These are phyloP conservation scores for Apiotrichum mycotoxinovorans DNA, from an alignment of 1,284 basidiomycete species.

Conservation along the genomic window DNA sequence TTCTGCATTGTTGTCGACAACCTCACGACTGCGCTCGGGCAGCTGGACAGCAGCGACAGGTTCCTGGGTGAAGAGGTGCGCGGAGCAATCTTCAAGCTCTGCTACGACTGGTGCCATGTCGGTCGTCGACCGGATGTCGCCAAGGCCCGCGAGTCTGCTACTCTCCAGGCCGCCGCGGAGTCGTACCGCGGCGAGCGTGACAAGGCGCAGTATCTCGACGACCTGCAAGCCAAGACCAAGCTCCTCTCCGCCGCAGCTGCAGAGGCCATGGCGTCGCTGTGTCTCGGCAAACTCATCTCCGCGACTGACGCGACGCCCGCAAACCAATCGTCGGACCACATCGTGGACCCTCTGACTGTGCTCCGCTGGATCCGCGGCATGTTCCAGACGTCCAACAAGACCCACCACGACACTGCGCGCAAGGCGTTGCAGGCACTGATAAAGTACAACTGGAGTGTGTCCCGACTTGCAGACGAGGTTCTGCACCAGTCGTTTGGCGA, in stretches of 20 bases:
- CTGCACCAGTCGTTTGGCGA: conserved; percentile 69
- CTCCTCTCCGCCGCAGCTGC: conserved; percentile 71
- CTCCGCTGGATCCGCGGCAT: conserved; percentile 53
- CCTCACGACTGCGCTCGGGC: conserved; percentile 72
- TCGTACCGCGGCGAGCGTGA: conserved; percentile 54
- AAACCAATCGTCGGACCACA: conserved; percentile 35
- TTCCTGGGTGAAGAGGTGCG: conserved; percentile 74
- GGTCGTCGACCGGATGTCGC: conserved; percentile 71
- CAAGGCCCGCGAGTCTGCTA: conserved; percentile 68
- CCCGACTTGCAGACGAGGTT: conserved; percentile 64
- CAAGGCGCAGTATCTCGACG: conserved; percentile 57
- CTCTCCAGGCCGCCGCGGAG: conserved; percentile 67
- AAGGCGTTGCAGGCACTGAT: conserved; percentile 75
- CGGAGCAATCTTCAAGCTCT: conserved; percentile 74
- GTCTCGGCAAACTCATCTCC: conserved; percentile 56
- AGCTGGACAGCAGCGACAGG: conserved; percentile 66
- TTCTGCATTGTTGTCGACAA: conserved; percentile 86
- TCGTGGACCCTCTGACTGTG: conserved; percentile 50
- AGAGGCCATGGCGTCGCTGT: conserved; percentile 78
- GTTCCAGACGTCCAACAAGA: conserved; percentile 45
- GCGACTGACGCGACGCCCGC: conserved; percentile 36
- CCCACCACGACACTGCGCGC: conserved; percentile 50
- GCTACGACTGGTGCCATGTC: conserved; percentile 90
- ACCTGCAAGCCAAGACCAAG: conserved; percentile 67
- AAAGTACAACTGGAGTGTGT: conserved; percentile 59